Evolutionary conservation across 805 yeast genomes (phyloP).

Genomic region (Wickerhamomyces mucosus): DNA sequence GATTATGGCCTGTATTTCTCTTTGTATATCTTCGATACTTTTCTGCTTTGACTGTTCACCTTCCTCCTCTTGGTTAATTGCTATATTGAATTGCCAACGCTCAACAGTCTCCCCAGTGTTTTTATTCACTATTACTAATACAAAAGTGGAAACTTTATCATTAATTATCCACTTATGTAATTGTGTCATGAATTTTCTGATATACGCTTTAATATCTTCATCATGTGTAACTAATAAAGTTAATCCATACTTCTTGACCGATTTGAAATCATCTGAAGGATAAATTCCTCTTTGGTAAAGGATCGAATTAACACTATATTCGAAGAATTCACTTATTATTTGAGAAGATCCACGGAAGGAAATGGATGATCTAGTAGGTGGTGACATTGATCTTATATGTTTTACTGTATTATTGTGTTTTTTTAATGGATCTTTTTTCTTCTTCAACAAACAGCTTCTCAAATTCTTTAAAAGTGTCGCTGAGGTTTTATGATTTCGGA

Average conservation of each 20-base stretch:
- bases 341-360: slow-evolving; percentile 64
- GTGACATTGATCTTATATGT: slow-evolving; percentile 10
- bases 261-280: slow-evolving; percentile 75
- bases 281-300: slow-evolving; percentile 86
- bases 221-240: slow-evolving; percentile 64
- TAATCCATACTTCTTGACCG: slow-evolving; percentile 72
- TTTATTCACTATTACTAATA: slow-evolving; percentile 64
- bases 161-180: slow-evolving; percentile 66
- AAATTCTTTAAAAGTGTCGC: no score
- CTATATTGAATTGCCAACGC: slow-evolving; percentile 75
- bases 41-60: slow-evolving; percentile 3
- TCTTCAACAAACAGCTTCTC: no score
- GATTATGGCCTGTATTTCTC: slow-evolving; percentile 75
- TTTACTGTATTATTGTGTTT: neutral
- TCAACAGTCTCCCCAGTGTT: slow-evolving; percentile 63
- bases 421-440: neutral
- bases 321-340: slow-evolving; percentile 74
- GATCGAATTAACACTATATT: slow-evolving; percentile 70
- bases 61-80: slow-evolving; percentile 1
- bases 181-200: slow-evolving; percentile 58
- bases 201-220: slow-evolving; percentile 65
- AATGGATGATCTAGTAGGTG: slow-evolving; percentile 30
- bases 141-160: slow-evolving; percentile 56
- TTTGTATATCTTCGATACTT: slow-evolving; percentile 42
- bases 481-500: no score